Evolutionary conservation across 2,329 filamentous ascomycete species (phyloP).

Genomic region (Verticillium klebahnii): DNA sequence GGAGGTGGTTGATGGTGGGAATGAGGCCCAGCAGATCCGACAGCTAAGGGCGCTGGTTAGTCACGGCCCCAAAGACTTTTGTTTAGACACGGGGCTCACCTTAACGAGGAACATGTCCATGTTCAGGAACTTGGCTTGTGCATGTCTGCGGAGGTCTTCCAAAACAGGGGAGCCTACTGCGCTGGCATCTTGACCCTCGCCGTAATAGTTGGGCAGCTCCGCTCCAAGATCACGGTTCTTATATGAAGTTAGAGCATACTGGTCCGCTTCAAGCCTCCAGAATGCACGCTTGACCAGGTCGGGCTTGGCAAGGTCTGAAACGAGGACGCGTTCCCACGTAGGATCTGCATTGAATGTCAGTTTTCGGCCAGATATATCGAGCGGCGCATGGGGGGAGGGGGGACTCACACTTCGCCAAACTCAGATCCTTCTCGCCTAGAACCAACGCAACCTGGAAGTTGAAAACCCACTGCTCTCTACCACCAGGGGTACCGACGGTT

Average conservation of each 20-base stretch:
- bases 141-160: slow-evolving; percentile 42
- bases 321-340: slow-evolving; percentile 52
- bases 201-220: slow-evolving; percentile 49
- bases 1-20: slow-evolving; percentile 54
- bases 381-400: too few relatives aligned
- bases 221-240: slow-evolving; percentile 47
- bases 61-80: slow-evolving; percentile 10
- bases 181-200: slow-evolving; percentile 36
- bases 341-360: slow-evolving; percentile 37
- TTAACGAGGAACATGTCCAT: slow-evolving; percentile 65
- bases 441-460: slow-evolving; percentile 61
- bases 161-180: slow-evolving; percentile 36
- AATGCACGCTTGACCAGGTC: slow-evolving; percentile 41
- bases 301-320: slow-evolving; percentile 38
- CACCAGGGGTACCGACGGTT: slow-evolving; percentile 46
- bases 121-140: slow-evolving; percentile 48
- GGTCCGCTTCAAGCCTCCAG: slow-evolving; percentile 54
- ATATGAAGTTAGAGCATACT: slow-evolving; percentile 49
- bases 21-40: slow-evolving; percentile 59
- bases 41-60: slow-evolving; percentile 32
- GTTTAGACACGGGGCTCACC: slow-evolving; percentile 32
- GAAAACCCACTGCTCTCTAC: slow-evolving; percentile 62
- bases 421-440: slow-evolving; percentile 59
- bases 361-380: background rate
- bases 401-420: slow-evolving; percentile 54